Conservation (phyloP, 345 rosid species). For the Atalantia buxifolia region DNA sequence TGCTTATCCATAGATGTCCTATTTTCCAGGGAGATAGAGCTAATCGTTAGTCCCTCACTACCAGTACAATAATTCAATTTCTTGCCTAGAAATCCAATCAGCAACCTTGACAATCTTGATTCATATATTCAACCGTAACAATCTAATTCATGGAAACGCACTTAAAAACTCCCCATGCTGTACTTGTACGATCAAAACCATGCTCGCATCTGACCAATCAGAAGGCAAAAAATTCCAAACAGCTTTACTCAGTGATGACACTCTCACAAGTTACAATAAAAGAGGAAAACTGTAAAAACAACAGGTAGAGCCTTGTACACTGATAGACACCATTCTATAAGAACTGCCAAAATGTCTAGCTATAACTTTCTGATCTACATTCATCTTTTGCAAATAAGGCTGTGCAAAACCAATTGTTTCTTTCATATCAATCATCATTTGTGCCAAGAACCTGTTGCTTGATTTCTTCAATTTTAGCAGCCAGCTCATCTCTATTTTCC, state of each 20-base stretch:
- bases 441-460: slow-evolving; percentile 72
- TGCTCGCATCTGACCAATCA: not conserved
- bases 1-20: too few species aligned
- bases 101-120: not conserved
- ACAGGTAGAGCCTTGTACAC: not conserved
- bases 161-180: not conserved
- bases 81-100: too few species aligned
- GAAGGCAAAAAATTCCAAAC: not conserved
- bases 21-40: too few species aligned
- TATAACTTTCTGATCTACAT: not conserved
- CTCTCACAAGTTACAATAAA: not conserved
- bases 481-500: slow-evolving; percentile 70
- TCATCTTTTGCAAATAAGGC: not conserved
- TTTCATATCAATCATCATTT: slow-evolving; percentile 31
- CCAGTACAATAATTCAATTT: too few species aligned
- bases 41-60: too few species aligned
- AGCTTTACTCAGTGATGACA: not conserved
- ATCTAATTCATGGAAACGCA: too few species aligned
- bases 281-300: not conserved
- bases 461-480: slow-evolving; percentile 55
- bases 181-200: not conserved
- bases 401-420: not conserved
- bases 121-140: not conserved
- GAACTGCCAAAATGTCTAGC: slow-evolving; percentile 9
- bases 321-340: slow-evolving; percentile 3